Conservation (phyloP, 768 basidiomycete species). For the Boletus reticulatus region DNA sequence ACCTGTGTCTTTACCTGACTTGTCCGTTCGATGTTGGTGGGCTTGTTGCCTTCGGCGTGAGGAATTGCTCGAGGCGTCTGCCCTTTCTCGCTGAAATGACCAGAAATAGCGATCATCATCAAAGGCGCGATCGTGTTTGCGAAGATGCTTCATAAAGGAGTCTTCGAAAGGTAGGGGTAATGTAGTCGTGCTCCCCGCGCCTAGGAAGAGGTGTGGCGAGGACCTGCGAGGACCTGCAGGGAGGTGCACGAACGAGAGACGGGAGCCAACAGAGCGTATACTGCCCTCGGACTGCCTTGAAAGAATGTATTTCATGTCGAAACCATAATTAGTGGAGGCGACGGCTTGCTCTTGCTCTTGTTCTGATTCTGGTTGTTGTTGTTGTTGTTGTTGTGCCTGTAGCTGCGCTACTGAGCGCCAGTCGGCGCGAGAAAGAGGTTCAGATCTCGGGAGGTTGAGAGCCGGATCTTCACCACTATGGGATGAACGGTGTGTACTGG, state of each 20-base stretch:
- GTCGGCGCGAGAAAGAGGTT: slow-evolving; percentile 41
- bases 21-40: slow-evolving; percentile 14
- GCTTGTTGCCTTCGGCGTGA: slow-evolving; percentile 24
- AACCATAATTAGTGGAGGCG: slow-evolving; percentile 30
- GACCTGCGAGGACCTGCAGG: slow-evolving; percentile 6
- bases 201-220: slow-evolving; percentile 28
- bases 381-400: slow-evolving; percentile 21
- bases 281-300: slow-evolving; percentile 32
- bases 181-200: slow-evolving; percentile 34
- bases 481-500: slow-evolving; percentile 20
- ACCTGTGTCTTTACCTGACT: slow-evolving; percentile 16
- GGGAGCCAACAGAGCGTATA: slow-evolving; percentile 31
- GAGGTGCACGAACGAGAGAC: slow-evolving; percentile 17
- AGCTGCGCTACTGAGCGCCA: slow-evolving; percentile 51
- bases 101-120: slow-evolving; percentile 46
- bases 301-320: slow-evolving; percentile 47
- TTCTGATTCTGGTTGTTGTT: slow-evolving; percentile 7
- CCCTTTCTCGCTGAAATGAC: slow-evolving; percentile 58
- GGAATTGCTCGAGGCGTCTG: slow-evolving; percentile 30
- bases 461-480: slow-evolving; percentile 20
- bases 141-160: slow-evolving; percentile 37
- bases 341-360: not conserved
- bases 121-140: slow-evolving; percentile 42
- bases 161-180: slow-evolving; percentile 35
- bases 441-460: slow-evolving; percentile 45